Evolutionary conservation across 2,329 filamentous ascomycete species (phyloP).

Genomic region (Aureobasidium zeae): DNA sequence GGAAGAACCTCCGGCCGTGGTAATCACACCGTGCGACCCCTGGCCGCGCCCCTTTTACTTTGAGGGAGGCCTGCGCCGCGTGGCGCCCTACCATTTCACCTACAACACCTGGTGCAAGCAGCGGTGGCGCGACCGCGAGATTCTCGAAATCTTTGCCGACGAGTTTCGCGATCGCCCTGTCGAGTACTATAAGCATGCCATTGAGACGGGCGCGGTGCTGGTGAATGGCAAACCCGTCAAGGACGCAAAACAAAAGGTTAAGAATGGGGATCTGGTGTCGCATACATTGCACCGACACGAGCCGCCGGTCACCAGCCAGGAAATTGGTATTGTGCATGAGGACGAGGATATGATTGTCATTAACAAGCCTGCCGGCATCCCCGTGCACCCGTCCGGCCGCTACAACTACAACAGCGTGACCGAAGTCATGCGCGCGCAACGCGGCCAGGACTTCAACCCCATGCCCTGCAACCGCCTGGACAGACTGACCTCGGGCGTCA

Average conservation of each 20-base stretch:
- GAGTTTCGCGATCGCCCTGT: conserved; percentile 84
- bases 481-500: conserved; percentile 86
- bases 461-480: conserved; percentile 87
- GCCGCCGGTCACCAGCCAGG: conserved; percentile 74
- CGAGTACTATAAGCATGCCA: conserved; percentile 79
- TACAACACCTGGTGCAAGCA: conserved; percentile 95
- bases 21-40: conserved; percentile 47
- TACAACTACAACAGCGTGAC: conserved; percentile 94
- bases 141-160: conserved; percentile 80
- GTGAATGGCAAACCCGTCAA: conserved; percentile 67
- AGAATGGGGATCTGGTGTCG: conserved; percentile 83
- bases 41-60: conserved; percentile 69
- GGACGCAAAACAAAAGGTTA: conserved; percentile 58
- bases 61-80: conserved; percentile 71
- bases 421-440: conserved; percentile 81
- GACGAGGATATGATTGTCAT: conserved; percentile 91
- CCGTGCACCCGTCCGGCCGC: conserved; percentile 87
- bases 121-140: conserved; percentile 71
- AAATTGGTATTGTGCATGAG: conserved; percentile 78
- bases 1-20: conserved; percentile 39
- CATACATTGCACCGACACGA: conserved; percentile 95
- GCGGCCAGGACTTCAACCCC: conserved; percentile 49
- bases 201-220: conserved; percentile 66
- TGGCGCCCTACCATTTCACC: conserved; percentile 81
- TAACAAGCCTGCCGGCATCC: conserved; percentile 90